Conservation (phyloP, 140 eudicot genomes). For the Stevia rebaudiana region DNA sequence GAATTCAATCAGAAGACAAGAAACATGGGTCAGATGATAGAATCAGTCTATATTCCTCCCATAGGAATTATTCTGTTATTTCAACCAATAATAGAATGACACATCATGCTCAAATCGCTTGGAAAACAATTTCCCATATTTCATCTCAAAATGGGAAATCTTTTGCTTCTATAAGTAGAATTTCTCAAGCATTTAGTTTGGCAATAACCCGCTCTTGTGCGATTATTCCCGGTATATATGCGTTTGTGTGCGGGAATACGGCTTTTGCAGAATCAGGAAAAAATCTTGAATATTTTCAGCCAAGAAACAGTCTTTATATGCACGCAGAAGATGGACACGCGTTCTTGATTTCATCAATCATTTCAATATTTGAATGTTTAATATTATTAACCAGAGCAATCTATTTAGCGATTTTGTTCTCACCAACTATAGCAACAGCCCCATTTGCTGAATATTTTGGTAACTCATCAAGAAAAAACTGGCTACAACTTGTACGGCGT, state of each 20-base stretch:
- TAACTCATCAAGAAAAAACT: constrained; percentile 45
- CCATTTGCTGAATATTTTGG: constrained; percentile 86
- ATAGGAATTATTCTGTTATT: constrained; percentile 29
- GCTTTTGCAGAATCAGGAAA: constrained; percentile 51
- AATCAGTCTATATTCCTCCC: constrained; percentile 29
- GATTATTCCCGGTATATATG: constrained; percentile 64
- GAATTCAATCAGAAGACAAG: constrained; percentile 27
- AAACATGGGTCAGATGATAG: constrained; percentile 30
- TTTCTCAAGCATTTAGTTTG: constrained; percentile 73
- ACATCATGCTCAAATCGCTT: constrained; percentile 58
- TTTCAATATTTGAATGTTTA: constrained; percentile 46
- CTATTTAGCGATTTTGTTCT: constrained; percentile 65
- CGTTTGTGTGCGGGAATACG: constrained; percentile 37
- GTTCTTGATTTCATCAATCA: constrained; percentile 35
- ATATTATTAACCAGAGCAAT: constrained; percentile 64
- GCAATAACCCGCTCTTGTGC: constrained; percentile 57
- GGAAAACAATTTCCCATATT: constrained; percentile 43
- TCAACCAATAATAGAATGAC: constrained; percentile 31
- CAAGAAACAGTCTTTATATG: constrained; percentile 47
- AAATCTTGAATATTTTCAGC: constrained; percentile 40
- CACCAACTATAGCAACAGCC: constrained; percentile 73
- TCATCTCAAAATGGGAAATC: constrained; percentile 18
- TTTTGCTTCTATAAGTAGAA: constrained; percentile 28
- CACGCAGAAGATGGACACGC: constrained; percentile 64
- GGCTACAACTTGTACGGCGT: constrained; percentile 72